These are phyloP conservation scores for Bauhinia variegata DNA, from an alignment of 306 rosid species.

Conservation along the genomic window DNA sequence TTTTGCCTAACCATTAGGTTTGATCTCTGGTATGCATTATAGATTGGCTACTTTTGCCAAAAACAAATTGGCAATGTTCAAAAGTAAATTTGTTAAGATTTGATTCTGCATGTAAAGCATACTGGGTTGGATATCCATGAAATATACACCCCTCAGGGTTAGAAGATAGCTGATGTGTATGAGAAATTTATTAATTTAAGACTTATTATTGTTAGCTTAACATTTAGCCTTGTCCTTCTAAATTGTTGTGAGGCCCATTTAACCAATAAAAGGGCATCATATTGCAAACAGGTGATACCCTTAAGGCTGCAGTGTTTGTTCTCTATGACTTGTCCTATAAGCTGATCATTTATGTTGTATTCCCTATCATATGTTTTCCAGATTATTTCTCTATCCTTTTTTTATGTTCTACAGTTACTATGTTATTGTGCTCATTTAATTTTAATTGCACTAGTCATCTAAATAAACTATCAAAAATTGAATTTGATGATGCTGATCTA, in stretches of 20 bases:
- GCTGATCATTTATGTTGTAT: too few relatives aligned
- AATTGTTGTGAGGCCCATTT: background rate
- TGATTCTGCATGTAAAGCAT: background rate
- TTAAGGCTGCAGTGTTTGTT: background rate
- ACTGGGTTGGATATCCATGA: background rate
- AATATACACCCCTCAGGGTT: background rate
- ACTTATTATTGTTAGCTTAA: background rate
- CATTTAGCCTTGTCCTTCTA: background rate
- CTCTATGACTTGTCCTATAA: too few relatives aligned
- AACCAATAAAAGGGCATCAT: background rate
- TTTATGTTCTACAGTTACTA: background rate
- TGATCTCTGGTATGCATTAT: background rate
- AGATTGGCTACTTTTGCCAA: background rate
- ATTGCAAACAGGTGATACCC: background rate
- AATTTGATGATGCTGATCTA: background rate
- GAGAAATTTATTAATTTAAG: too few relatives aligned
- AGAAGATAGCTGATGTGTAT: background rate
- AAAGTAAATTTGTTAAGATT: background rate
- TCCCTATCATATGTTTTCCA: too few relatives aligned
- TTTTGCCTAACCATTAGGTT: background rate
- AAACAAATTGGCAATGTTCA: background rate
- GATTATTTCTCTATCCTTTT: too few relatives aligned
- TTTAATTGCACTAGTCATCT: too few relatives aligned
- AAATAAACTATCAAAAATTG: too few relatives aligned
- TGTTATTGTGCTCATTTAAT: background rate